Evolutionary conservation across 2,329 filamentous ascomycete species (phyloP).

Genomic region (Botrytis paeoniae): DNA sequence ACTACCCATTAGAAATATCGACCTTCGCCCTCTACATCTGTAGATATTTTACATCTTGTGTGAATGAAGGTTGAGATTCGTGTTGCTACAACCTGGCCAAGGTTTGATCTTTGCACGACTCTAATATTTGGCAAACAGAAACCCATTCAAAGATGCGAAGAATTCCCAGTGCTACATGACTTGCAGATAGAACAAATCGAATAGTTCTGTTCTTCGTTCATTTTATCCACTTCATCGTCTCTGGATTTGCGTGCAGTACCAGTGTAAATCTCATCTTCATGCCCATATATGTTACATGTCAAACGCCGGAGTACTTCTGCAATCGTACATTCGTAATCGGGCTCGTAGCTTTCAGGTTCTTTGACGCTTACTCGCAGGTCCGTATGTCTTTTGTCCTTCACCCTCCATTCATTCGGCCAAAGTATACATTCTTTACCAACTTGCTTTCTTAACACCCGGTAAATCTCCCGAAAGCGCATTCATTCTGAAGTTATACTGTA

Average conservation of each 20-base stretch:
- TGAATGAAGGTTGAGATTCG: not conserved
- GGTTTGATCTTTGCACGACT: not conserved
- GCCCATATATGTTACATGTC: not conserved
- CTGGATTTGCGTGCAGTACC: not conserved
- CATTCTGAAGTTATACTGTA: constrained; percentile 86
- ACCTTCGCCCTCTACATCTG: not conserved
- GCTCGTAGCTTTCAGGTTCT: not conserved
- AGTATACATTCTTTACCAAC: constrained; percentile 63
- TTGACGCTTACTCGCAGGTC: constrained; percentile 4
- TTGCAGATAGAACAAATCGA: not conserved
- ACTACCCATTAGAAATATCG: not conserved
- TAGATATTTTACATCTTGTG: not conserved
- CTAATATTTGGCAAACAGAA: not conserved
- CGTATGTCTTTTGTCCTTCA: not conserved
- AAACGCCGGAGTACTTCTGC: not conserved
- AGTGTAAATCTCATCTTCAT: not conserved
- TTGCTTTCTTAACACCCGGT: constrained; percentile 92
- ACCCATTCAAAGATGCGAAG: not conserved
- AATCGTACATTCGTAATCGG: constrained; percentile 5
- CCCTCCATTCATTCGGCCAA: not conserved
- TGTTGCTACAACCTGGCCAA: not conserved
- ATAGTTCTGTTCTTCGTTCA: not conserved
- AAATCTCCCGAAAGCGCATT: constrained; percentile 82
- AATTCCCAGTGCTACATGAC: not conserved
- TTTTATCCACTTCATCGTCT: not conserved